Conservation (phyloP, 495 filamentous ascomycete species). For the Copromyces sp. region DNA sequence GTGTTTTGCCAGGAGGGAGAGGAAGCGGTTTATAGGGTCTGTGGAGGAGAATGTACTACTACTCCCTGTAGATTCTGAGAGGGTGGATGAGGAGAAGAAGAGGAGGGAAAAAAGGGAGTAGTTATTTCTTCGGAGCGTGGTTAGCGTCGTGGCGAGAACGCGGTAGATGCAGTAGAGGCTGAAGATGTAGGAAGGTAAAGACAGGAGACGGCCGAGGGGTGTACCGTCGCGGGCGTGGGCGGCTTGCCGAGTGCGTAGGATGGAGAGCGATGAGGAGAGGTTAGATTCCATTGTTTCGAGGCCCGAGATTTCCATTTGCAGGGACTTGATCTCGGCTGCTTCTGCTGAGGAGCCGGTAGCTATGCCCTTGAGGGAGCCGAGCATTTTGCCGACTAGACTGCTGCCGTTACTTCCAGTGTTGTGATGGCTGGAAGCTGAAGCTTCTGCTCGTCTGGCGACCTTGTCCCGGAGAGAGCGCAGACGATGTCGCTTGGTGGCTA, state of each 20-base stretch:
- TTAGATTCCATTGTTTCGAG: conserved; percentile 63
- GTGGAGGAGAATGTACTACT: conserved; percentile 42
- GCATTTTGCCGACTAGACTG: conserved; percentile 57
- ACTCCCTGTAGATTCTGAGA: background rate
- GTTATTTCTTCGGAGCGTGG: conserved; percentile 46
- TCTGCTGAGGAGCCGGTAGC: conserved; percentile 47
- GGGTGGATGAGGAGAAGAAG: background rate
- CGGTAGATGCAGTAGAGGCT: conserved; percentile 69
- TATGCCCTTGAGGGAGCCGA: conserved; percentile 44
- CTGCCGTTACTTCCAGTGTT: conserved; percentile 35
- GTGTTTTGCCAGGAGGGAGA: conserved; percentile 61
- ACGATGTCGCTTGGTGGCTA: conserved; percentile 55
- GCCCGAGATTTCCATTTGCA: conserved; percentile 68
- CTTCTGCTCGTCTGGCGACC: conserved; percentile 29
- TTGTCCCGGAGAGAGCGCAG: conserved; percentile 57
- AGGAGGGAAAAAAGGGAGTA: conserved; percentile 32
- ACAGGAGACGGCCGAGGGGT: conserved; percentile 46
- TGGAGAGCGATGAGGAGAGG: conserved; percentile 48
- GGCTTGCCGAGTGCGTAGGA: conserved; percentile 48
- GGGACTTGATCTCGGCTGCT: conserved; percentile 49
- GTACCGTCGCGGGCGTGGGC: conserved; percentile 53
- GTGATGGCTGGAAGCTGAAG: conserved; percentile 3
- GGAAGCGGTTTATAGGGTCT: conserved; percentile 69
- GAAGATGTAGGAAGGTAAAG: conserved; percentile 53
- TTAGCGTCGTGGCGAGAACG: conserved; percentile 54